These are phyloP conservation scores for Candida ipomoeae DNA, from an alignment of 805 yeast genomes.

Conservation along the genomic window DNA sequence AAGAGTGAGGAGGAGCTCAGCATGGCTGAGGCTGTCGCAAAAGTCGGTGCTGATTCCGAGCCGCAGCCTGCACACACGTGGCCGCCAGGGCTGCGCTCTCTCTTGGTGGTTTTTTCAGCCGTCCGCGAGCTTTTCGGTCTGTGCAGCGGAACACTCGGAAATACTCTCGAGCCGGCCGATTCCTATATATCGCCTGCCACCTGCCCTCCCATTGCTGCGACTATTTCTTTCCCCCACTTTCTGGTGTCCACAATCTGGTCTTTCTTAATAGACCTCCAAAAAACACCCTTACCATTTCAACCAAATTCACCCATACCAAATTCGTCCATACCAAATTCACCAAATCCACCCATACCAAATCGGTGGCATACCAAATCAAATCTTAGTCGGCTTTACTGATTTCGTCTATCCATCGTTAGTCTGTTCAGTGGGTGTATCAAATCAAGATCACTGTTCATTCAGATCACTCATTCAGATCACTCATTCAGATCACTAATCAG, in stretches of 20 bases:
- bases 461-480: too few species aligned
- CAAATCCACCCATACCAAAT: too few species aligned
- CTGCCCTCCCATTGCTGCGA: not conserved
- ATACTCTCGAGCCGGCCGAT: slow-evolving; percentile 1
- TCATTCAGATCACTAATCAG: too few species aligned
- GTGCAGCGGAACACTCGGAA: slow-evolving; percentile 5
- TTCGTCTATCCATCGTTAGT: too few species aligned
- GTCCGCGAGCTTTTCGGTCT: slow-evolving; percentile 4
- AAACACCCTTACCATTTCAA: too few species aligned
- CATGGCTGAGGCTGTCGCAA: not conserved
- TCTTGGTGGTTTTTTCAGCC: slow-evolving; percentile 4
- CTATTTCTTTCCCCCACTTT: not conserved
- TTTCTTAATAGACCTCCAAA: not conserved
- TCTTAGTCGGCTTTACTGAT: too few species aligned
- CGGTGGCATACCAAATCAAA: too few species aligned
- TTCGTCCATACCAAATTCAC: too few species aligned
- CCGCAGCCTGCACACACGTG: slow-evolving; percentile 7
- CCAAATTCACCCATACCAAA: too few species aligned
- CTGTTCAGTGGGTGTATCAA: too few species aligned
- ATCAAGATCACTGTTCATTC: too few species aligned
- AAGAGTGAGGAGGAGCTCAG: not conserved
- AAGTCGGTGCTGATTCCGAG: not conserved
- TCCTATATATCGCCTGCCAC: slow-evolving; percentile 1
- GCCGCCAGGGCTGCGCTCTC: slow-evolving; percentile 9
- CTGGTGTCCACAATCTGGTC: not conserved